phyloP scores from a whole-genome alignment of 2,329 filamentous ascomycete species.

The Biscogniauxia sp. region DNA sequence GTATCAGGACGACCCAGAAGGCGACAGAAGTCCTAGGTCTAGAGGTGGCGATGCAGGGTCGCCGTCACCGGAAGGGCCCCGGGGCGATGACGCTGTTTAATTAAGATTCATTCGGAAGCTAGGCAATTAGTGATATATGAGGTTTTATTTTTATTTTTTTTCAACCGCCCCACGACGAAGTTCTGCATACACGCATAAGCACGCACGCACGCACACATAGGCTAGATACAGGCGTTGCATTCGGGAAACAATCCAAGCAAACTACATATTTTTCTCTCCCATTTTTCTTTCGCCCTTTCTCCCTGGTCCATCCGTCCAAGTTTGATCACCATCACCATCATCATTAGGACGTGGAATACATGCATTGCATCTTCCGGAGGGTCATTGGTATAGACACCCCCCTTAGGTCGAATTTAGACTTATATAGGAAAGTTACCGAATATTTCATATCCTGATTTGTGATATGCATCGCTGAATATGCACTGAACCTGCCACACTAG shows the following conservation, averaged over 20 bases:
- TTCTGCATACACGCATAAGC: conserved; percentile 5
- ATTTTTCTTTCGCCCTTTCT: neutral
- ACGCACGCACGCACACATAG: conserved; percentile 12
- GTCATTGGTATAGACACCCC: neutral
- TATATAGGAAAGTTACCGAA: neutral
- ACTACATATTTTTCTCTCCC: neutral
- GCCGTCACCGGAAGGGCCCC: conserved; percentile 10
- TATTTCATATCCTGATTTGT: neutral
- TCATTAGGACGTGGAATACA: neutral
- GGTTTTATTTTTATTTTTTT: neutral
- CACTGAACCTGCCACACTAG: too few species aligned
- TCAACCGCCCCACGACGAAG: neutral
- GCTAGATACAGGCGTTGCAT: conserved; percentile 18
- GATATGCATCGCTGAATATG: neutral
- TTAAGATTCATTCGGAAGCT: neutral
- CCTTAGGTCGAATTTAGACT: neutral
- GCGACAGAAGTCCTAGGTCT: conserved; percentile 5
- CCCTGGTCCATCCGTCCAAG: neutral
- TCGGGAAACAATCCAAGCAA: conserved; percentile 7
- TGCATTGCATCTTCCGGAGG: neutral
- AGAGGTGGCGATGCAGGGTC: conserved; percentile 5
- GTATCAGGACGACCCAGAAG: conserved; percentile 10
- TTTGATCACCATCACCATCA: neutral
- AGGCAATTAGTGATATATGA: conserved; percentile 3
- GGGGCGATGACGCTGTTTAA: conserved; percentile 29